phyloP scores from a whole-genome alignment of 805 yeast species.

The Candida methanosorbosa region DNA sequence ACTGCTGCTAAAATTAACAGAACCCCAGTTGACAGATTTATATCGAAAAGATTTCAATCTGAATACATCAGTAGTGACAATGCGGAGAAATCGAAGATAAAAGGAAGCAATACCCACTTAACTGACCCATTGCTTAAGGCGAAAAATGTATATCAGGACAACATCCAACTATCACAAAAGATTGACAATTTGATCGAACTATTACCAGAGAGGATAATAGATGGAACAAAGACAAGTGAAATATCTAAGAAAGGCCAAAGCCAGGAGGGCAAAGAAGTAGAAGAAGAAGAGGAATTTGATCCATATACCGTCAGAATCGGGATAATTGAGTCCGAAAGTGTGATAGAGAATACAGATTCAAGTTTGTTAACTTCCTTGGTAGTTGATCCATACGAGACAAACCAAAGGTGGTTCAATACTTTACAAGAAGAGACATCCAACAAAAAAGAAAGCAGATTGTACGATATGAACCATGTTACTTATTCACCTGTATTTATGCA shows the following conservation, averaged over 20 bases:
- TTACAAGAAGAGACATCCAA: constrained; percentile 6
- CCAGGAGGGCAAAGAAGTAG: not conserved
- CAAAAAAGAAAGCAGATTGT: constrained; percentile 3
- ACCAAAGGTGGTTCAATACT: constrained; percentile 11
- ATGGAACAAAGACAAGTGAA: too few relatives aligned
- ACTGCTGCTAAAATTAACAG: too few relatives aligned
- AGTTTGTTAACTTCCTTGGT: constrained; percentile 17
- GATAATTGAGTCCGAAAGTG: constrained; percentile 13
- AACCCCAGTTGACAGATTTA: too few relatives aligned
- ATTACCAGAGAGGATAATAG: too few relatives aligned
- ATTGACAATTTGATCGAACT: not conserved
- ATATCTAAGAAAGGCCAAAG: too few relatives aligned
- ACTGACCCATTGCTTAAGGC: too few relatives aligned
- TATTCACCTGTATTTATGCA: not conserved
- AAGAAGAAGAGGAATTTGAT: constrained; percentile 5
- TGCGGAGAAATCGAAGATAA: too few relatives aligned
- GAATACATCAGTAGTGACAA: too few relatives aligned
- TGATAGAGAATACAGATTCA: constrained; percentile 7
- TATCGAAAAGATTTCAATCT: too few relatives aligned
- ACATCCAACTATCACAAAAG: not conserved
- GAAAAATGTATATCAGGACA: not conserved
- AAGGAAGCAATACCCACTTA: too few relatives aligned
- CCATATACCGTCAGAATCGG: constrained; percentile 20
- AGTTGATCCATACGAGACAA: constrained; percentile 21
- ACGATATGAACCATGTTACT: constrained; percentile 1